Evolutionary conservation across 2,329 filamentous ascomycete genomes (phyloP), one percentile per base, ranked within the genome.

Genomic region (Sarocladiaceae sp.): DNA sequence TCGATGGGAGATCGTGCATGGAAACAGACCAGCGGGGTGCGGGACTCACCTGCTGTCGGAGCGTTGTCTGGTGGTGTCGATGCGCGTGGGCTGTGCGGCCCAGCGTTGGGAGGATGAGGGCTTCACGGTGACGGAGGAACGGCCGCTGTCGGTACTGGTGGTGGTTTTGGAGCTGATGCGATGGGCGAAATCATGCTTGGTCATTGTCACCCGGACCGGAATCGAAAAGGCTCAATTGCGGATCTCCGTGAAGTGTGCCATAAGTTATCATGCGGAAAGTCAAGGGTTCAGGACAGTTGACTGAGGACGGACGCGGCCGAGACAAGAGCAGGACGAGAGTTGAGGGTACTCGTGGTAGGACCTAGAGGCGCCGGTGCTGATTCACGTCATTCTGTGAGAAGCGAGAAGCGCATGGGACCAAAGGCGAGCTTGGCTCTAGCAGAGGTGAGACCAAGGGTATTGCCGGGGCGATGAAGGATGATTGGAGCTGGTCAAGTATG

Each of bases 121-220:
- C 63, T 73, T 80, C 52, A 81, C 67, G 31, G 84, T 88, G 57
- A 79, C 75, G 58, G 73, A 75, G 49, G 82, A 85, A 55, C 76
- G 75, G 64, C 75, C 78, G 68, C 81, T 85, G 56, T 80, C 75
- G 57, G 76, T 77, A 67, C 76, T 79, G 52, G 76, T 76, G 72
- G 77, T 81, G 66, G 78, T 78, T 52, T 74, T 68, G 51, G 80
- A 82, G 68, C 75, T 81, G 50, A 53, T 55, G 56, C 57, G 55
- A 61, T 60, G 49, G 57, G 66, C 65, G 57, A 69, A 68, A 61
- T 85, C 81, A 69, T 82, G 77, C 65, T 74, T 78, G 66, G 80
- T 78, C 83, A 87, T 86, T 65, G 66, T 78, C 65, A 64, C 65
- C 61, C 56, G 51, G 55, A 55, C 55, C 56, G 26, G 27, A 13